Base-by-base conservation (phyloP, 2,329 filamentous ascomycete genomes). In the Pyricularia sp. region DNA sequence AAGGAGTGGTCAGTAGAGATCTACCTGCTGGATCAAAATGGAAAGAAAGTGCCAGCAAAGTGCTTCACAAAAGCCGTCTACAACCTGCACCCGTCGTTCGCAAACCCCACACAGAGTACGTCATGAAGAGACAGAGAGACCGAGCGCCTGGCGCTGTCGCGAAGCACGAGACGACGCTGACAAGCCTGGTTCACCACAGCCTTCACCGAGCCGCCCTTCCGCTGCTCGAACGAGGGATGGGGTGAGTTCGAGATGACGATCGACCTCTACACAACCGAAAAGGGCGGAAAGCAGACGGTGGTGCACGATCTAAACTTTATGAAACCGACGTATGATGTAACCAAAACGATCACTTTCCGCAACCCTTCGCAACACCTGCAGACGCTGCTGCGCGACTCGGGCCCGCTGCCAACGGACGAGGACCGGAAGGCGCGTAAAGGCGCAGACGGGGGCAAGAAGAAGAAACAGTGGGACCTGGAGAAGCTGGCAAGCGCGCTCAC, bases 201-300 rank as follows among this genome's bases (percentile, higher is more conserved):
- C 28, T 89, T 96, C 79, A 88, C 87, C 73, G 88, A 89, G 69
- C 85, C 92, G 0, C 94, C 94, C 0, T 99, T 97, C 79, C 84
- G 83, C 69, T 96, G 96, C 76, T 82, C 86, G 68, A 96, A 99
- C 77, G 90, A 97, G 78, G 94, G 94, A 70, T 99, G 94, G 94
- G 94, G 94, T 72, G 94, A 97, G 78, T 99, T 99, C 75, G 94
- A 97, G 74, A 93, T 99, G 87, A 82, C 81, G 62, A 94, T 97
- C 72, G 86, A 90, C 67, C 83, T 96, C 70, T 89, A 87, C 73
- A 90, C 89, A 59, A 87, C 89, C 33, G 91, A 94, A 77, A 97
- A 97, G 81, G 88, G 85, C 65, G 86, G 88, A 66, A 93, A 96
- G 72, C 85, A 91, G 72, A 81, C 84, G 16, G 82, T 99, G 68